Conservation (phyloP, 2,329 filamentous ascomycete genomes). For the Stagonosporopsis tanaceti region DNA sequence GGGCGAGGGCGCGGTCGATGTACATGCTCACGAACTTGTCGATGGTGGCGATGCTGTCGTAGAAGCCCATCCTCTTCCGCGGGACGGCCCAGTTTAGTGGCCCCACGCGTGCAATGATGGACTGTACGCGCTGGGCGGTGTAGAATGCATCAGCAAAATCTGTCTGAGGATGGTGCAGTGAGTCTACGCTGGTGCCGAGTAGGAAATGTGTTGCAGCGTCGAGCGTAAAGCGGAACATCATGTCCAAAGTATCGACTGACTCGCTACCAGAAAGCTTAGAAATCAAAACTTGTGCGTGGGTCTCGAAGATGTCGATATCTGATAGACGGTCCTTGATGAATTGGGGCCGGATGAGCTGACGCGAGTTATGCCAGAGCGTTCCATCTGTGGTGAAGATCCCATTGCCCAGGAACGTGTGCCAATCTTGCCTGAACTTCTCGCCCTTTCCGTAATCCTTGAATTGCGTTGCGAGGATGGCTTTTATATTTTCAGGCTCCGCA, state of each 20-base stretch:
- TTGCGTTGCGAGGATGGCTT: slow-evolving; percentile 86
- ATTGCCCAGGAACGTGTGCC: slow-evolving; percentile 77
- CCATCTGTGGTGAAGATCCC: slow-evolving; percentile 79
- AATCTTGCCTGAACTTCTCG: slow-evolving; percentile 74
- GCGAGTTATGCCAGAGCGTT: slow-evolving; percentile 77
- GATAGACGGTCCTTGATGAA: slow-evolving; percentile 86
- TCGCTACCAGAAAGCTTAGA: slow-evolving; percentile 63
- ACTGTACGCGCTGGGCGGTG: slow-evolving; percentile 78
- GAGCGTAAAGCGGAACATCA: slow-evolving; percentile 80
- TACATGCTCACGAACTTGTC: slow-evolving; percentile 80
- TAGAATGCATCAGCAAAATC: slow-evolving; percentile 84
- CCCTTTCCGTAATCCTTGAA: slow-evolving; percentile 89
- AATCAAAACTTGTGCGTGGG: slow-evolving; percentile 78
- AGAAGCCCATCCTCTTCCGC: slow-evolving; percentile 66
- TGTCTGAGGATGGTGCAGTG: slow-evolving; percentile 63
- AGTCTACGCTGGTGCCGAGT: slow-evolving; percentile 76
- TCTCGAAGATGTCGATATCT: slow-evolving; percentile 82
- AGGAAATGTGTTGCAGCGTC: slow-evolving; percentile 89
- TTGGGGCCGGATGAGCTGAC: slow-evolving; percentile 84
- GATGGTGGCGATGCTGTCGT: slow-evolving; percentile 70
- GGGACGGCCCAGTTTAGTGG: slow-evolving; percentile 71
- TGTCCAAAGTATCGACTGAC: slow-evolving; percentile 73
- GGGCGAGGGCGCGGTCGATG: slow-evolving; percentile 75
- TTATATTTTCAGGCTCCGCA: slow-evolving; percentile 86
- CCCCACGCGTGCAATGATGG: slow-evolving; percentile 69